Conservation (phyloP, 192 early-diverging fungal genomes). For the Mortierella antarctica region DNA sequence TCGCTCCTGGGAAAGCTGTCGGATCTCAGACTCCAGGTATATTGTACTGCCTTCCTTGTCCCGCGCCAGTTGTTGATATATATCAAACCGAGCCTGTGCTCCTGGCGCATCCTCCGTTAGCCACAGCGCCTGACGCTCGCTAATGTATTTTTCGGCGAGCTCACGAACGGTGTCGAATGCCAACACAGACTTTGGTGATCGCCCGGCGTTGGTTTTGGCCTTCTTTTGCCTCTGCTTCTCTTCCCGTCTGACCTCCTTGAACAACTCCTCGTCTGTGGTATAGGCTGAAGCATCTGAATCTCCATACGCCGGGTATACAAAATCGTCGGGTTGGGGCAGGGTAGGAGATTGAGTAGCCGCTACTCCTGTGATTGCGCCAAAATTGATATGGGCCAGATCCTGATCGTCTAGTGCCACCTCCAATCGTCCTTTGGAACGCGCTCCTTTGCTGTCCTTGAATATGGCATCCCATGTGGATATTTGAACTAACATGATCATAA, state of each 20-base stretch:
- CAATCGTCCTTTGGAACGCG: background rate
- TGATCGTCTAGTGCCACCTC: background rate
- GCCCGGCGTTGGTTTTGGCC: background rate
- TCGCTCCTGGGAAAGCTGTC: slow-evolving; percentile 1
- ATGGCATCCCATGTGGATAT: slow-evolving; percentile 27
- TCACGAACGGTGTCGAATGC: background rate
- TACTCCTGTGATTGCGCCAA: slow-evolving; percentile 8
- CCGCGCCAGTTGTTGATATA: background rate
- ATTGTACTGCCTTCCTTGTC: background rate
- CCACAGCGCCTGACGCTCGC: slow-evolving; percentile 8
- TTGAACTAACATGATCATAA: slow-evolving; percentile 2
- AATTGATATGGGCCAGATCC: slow-evolving; percentile 32
- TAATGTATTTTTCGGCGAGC: slow-evolving; percentile 9
- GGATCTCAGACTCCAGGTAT: background rate
- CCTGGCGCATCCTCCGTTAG: background rate
- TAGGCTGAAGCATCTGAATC: slow-evolving; percentile 46
- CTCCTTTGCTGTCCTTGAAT: slow-evolving; percentile 1
- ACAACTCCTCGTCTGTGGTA: slow-evolving; percentile 42
- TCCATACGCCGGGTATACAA: slow-evolving; percentile 29
- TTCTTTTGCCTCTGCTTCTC: slow-evolving; percentile 4
- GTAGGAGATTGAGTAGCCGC: background rate
- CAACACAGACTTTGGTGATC: background rate
- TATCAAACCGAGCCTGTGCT: background rate
- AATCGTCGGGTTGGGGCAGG: background rate
- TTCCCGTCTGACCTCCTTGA: slow-evolving; percentile 33